phyloP scores from a whole-genome alignment of 2,329 filamentous ascomycete species.

The Colletotrichum echinochloae region DNA sequence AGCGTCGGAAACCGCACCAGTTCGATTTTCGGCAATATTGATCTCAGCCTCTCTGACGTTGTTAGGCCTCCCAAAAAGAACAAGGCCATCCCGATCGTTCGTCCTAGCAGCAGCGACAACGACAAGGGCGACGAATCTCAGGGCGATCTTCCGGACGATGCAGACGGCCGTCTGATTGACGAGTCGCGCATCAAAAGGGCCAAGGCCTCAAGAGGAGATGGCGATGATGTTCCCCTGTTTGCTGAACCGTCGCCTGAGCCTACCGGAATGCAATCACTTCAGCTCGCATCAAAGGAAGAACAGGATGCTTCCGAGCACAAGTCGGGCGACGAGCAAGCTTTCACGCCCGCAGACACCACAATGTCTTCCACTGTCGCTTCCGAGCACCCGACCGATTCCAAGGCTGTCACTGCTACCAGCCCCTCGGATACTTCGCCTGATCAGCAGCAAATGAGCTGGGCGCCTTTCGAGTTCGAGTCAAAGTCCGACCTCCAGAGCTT shows the following conservation, averaged over 20 bases:
- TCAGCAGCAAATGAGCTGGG: conserved; percentile 64
- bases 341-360: conserved; percentile 60
- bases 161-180: conserved; percentile 70
- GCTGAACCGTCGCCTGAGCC: conserved; percentile 62
- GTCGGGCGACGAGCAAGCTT: conserved; percentile 56
- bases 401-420: conserved; percentile 60
- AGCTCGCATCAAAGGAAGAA: conserved; percentile 23
- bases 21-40: conserved; percentile 78
- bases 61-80: conserved; percentile 76
- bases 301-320: conserved; percentile 26
- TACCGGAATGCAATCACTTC: conserved; percentile 29
- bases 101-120: conserved; percentile 65
- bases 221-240: conserved; percentile 81
- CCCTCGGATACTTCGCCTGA: conserved; percentile 65
- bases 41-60: conserved; percentile 70
- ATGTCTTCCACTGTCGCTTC: conserved; percentile 66
- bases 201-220: conserved; percentile 72
- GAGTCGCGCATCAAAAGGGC: conserved; percentile 81
- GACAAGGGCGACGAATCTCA: conserved; percentile 48
- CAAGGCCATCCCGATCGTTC: conserved; percentile 86
- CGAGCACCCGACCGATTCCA: conserved; percentile 64
- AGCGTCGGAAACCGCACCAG: conserved; percentile 54
- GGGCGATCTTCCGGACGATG: conserved; percentile 58
- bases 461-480: conserved; percentile 71
- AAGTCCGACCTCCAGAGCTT: conserved; percentile 62